Conservation (phyloP, 2,329 filamentous ascomycete genomes). For the Chrysosporium queenslandicum region DNA sequence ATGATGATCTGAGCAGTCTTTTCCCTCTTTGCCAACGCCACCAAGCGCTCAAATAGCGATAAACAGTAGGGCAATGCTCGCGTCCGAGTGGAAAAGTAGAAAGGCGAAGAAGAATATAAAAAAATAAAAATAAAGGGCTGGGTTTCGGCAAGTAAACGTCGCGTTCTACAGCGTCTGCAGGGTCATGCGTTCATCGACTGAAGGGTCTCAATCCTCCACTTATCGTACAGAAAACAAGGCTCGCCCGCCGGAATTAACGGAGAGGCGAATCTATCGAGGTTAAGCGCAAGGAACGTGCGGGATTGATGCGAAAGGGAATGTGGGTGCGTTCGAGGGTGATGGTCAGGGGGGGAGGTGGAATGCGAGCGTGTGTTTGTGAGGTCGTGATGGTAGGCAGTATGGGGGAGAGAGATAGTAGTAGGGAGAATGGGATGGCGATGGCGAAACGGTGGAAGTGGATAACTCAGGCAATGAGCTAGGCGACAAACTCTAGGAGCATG, state of each 20-base stretch:
- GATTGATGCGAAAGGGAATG: too few relatives aligned
- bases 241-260: too few relatives aligned
- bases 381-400: too few relatives aligned
- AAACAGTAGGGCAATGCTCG: not conserved
- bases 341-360: too few relatives aligned
- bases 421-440: conserved; percentile 2
- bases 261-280: too few relatives aligned
- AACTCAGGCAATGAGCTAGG: not conserved
- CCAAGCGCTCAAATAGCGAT: conserved; percentile 1
- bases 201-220: not conserved
- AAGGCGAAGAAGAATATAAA: too few relatives aligned
- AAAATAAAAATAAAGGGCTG: not conserved
- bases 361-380: too few relatives aligned
- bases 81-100: not conserved
- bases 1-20: conserved; percentile 1
- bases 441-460: not conserved
- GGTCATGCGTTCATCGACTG: not conserved
- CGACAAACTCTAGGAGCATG: conserved; percentile 3
- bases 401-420: too few relatives aligned
- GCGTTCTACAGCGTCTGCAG: not conserved
- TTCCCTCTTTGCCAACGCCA: conserved; percentile 1
- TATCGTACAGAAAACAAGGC: too few relatives aligned
- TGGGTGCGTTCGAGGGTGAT: too few relatives aligned
- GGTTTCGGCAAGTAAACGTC: not conserved
- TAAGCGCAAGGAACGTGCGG: not conserved